These are phyloP conservation scores for Erigeron canadensis DNA, from an alignment of 129 eudicot species.

Conservation along the genomic window DNA sequence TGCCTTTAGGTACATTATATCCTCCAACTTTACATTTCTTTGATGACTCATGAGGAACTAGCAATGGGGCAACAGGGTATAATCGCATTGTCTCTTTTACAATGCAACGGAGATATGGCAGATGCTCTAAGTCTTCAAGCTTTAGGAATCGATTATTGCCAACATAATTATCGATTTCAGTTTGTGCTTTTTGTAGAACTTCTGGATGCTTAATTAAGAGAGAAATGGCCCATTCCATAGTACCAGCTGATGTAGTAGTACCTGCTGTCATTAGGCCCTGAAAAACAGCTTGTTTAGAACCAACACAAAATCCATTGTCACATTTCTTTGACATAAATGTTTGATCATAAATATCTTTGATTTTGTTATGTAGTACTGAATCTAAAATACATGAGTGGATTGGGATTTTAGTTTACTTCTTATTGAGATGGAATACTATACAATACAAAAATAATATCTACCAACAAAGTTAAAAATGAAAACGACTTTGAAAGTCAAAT, in stretches of 20 bases:
- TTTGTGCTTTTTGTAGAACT: conserved; percentile 32
- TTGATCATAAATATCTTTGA: too few species aligned
- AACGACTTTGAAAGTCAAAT: too few species aligned
- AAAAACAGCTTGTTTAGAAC: not conserved
- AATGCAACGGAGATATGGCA: conserved; percentile 38
- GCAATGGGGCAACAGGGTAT: conserved; percentile 35
- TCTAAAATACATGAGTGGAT: too few species aligned
- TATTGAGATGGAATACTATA: too few species aligned
- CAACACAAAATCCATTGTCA: not conserved
- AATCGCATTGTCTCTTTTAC: conserved; percentile 36
- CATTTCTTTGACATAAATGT: too few species aligned
- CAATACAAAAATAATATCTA: too few species aligned
- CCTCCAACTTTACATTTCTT: conserved; percentile 32
- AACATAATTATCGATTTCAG: conserved; percentile 18
- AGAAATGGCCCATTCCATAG: conserved; percentile 35
- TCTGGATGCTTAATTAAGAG: conserved; percentile 33
- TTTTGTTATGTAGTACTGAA: too few species aligned
- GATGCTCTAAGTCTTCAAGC: conserved; percentile 23
- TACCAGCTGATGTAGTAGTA: conserved; percentile 24
- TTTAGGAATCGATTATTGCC: conserved; percentile 26
- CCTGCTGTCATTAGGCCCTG: conserved; percentile 34
- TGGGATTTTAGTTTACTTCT: too few species aligned
- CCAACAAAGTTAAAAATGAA: too few species aligned
- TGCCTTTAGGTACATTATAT: conserved; percentile 28
- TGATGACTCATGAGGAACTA: conserved; percentile 36